phyloP scores from a whole-genome alignment of 495 filamentous ascomycete species.

The Penicillium dipodomyicola region DNA sequence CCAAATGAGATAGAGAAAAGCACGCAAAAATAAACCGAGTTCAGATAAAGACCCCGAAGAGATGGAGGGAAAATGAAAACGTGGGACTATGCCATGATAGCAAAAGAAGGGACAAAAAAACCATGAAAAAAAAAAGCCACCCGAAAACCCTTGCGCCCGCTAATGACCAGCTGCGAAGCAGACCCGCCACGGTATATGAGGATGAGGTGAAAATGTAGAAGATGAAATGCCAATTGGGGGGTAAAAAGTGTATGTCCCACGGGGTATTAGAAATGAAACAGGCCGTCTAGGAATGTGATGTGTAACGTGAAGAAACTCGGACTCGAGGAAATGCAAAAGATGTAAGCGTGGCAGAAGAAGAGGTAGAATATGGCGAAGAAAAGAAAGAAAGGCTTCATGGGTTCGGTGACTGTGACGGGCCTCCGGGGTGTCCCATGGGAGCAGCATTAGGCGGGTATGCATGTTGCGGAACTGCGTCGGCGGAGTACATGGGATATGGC shows the following conservation, averaged over 20 bases:
- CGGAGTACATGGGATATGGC: conserved; percentile 40
- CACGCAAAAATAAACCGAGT: conserved; percentile 1
- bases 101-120: conserved; percentile 13
- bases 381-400: not conserved
- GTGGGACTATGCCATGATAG: conserved; percentile 22
- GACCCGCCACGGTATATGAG: conserved; percentile 35
- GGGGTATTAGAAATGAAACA: conserved; percentile 38
- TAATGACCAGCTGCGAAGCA: conserved; percentile 44
- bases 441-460: conserved; percentile 27
- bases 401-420: conserved; percentile 25
- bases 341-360: conserved; percentile 1
- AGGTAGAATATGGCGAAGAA: not conserved
- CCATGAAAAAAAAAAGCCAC: conserved; percentile 34
- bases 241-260: conserved; percentile 23
- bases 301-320: conserved; percentile 22
- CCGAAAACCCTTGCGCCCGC: conserved; percentile 43
- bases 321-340: conserved; percentile 9
- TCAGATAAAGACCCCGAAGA: conserved; percentile 3
- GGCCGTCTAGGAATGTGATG: conserved; percentile 30
- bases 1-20: conserved; percentile 9
- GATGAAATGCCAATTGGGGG: conserved; percentile 19
- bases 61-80: conserved; percentile 20
- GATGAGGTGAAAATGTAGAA: conserved; percentile 24
- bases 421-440: conserved; percentile 40
- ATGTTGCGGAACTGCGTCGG: conserved; percentile 32